A percentile compares a stretch with the other conserved stretches of the same genome.
These are phyloP conservation scores for Crucihimalaya himalaica DNA, from an alignment of 345 rosid genomes.

Conservation along the genomic window DNA sequence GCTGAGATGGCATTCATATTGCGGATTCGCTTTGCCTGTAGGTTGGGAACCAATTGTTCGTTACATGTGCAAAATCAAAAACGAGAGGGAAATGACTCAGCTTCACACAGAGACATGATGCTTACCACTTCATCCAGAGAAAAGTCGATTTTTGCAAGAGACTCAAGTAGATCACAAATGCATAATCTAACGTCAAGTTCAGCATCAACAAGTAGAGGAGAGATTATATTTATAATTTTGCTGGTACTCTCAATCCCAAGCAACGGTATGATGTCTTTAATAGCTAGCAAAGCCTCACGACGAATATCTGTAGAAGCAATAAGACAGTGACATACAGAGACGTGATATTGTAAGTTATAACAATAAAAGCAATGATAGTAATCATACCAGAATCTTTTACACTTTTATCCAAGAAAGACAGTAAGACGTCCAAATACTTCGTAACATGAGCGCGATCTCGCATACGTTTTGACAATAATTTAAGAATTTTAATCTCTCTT, in stretches of 20 bases:
- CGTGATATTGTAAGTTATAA: conserved; percentile 9
- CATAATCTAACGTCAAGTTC: conserved; percentile 60
- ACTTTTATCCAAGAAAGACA: conserved; percentile 59
- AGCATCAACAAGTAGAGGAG: conserved; percentile 69
- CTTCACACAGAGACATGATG: conserved; percentile 14
- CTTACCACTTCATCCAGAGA: conserved; percentile 67
- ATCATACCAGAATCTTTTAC: conserved; percentile 63
- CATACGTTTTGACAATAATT: conserved; percentile 63
- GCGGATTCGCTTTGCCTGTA: conserved; percentile 69
- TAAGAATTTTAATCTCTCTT: conserved; percentile 62
- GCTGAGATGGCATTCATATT: conserved; percentile 75
- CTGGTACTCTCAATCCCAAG: conserved; percentile 50
- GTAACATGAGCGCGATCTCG: conserved; percentile 49
- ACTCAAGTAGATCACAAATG: conserved; percentile 71
- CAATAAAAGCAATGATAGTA: conserved; percentile 16
- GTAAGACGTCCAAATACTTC: conserved; percentile 70
- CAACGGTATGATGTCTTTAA: conserved; percentile 58
- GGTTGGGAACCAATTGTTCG: conserved; percentile 26
- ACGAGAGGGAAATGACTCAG: conserved; percentile 13
- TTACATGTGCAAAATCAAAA: conserved; percentile 18
- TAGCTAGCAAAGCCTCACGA: conserved; percentile 55
- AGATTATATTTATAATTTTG: conserved; percentile 54
- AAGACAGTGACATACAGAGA: conserved; percentile 27
- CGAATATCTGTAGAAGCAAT: conserved; percentile 54
- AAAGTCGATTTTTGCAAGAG: conserved; percentile 66